Percentiles rank a stretch among this genome's conserved stretches.
phyloP scores from a whole-genome alignment of 306 rosid genomes.

The Cucumis sativus region Cucumber_9930_V3 NC_026659.2:30560501-30561000 shows the following conservation, averaged over 20 bases:
- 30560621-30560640: conserved; percentile 44
- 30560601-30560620: conserved; percentile 27
- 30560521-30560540: conserved; percentile 46
- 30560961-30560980: neutral
- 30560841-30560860: neutral
- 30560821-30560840: neutral
- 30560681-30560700: conserved; percentile 15
- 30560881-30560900: neutral
- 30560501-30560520: conserved; percentile 39
- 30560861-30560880: neutral
- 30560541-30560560: conserved; percentile 17
- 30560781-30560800: conserved; percentile 1
- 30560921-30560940: neutral
- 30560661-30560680: conserved; percentile 15
- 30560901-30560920: neutral
- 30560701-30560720: conserved; percentile 3
- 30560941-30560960: neutral
- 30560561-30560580: conserved; percentile 49
- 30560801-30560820: neutral
- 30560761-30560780: conserved; percentile 11
- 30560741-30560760: conserved; percentile 22
- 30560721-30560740: neutral
- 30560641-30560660: conserved; percentile 1
- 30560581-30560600: conserved; percentile 37
- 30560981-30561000: conserved; percentile 1